Evolutionary conservation across 2,329 filamentous ascomycete genomes (phyloP).

Genomic region (Nothopassalora personata): DNA sequence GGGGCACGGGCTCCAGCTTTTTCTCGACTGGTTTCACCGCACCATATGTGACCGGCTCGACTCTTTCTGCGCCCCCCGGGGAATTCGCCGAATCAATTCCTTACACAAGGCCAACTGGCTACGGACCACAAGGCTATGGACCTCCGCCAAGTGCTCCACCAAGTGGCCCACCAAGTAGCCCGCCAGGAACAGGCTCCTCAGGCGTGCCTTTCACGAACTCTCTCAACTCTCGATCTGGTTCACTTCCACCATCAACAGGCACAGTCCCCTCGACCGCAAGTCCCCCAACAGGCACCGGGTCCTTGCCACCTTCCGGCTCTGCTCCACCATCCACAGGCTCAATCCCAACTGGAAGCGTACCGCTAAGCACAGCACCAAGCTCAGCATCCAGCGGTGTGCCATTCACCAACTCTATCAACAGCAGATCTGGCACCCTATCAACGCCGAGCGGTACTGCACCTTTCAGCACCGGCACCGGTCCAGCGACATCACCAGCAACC

Average conservation of each 20-base stretch:
- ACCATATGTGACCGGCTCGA: background rate
- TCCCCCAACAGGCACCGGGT: background rate
- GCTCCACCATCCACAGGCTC: slow-evolving; percentile 1
- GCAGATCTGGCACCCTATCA: slow-evolving; percentile 3
- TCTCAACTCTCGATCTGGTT: background rate
- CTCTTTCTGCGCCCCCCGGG: background rate
- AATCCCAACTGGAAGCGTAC: background rate
- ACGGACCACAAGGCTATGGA: background rate
- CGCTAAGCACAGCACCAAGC: background rate
- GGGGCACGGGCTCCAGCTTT: background rate
- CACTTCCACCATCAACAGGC: background rate
- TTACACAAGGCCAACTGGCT: background rate
- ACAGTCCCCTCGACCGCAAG: background rate
- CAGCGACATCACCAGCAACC: background rate
- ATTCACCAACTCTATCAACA: background rate
- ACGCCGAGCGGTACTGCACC: slow-evolving; percentile 8
- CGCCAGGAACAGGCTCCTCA: background rate
- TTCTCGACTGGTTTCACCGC: background rate
- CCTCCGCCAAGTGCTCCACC: too few relatives aligned
- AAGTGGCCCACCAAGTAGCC: background rate
- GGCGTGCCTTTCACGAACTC: slow-evolving; percentile 3
- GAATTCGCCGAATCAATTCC: background rate
- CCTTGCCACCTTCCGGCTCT: background rate
- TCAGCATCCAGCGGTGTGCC: background rate
- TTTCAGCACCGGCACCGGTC: background rate